Percentiles rank a stretch among this genome's conserved stretches.
Evolutionary conservation across 208 protist species (phyloP).

Genomic region (Trypanosomatidae sp.): DNA sequence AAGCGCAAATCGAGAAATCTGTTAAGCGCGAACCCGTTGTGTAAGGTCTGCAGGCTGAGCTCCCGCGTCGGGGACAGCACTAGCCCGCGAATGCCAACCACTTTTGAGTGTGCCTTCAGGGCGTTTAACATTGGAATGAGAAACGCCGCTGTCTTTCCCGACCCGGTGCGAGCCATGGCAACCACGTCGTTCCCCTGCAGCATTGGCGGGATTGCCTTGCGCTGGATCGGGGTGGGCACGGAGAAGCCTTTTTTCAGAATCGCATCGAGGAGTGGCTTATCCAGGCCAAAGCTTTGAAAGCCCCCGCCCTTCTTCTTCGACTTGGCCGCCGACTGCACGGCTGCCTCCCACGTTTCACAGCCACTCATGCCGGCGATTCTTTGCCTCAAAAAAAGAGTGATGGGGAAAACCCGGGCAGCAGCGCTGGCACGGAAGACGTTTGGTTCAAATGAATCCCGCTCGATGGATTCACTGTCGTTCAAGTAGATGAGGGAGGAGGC

Average conservation of each 20-base stretch:
- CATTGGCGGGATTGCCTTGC: constrained; percentile 95
- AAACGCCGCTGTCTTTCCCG: constrained; percentile 99
- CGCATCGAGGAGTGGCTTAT: constrained; percentile 89
- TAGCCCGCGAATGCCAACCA: constrained; percentile 95
- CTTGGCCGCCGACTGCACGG: constrained; percentile 48
- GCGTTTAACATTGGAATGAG: constrained; percentile 97
- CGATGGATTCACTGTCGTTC: not conserved
- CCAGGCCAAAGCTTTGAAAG: constrained; percentile 91
- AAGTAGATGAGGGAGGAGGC: not conserved
- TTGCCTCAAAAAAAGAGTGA: not conserved
- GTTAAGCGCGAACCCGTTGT: constrained; percentile 94
- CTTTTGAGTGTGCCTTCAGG: constrained; percentile 89
- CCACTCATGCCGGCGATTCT: constrained; percentile 37
- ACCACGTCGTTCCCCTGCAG: constrained; percentile 97
- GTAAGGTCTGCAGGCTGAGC: constrained; percentile 97
- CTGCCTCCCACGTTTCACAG: constrained; percentile 74
- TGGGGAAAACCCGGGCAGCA: not conserved
- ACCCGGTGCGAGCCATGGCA: constrained; percentile 99
- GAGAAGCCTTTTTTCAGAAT: constrained; percentile 96
- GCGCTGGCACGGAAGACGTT: not conserved
- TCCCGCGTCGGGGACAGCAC: constrained; percentile 99
- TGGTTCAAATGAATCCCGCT: not conserved
- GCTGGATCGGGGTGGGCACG: constrained; percentile 99
- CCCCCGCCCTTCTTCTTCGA: constrained; percentile 82
- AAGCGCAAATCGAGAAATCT: constrained; percentile 93